phyloP scores from a whole-genome alignment of 306 rosid genomes.

The Quercus variabilis region DNA sequence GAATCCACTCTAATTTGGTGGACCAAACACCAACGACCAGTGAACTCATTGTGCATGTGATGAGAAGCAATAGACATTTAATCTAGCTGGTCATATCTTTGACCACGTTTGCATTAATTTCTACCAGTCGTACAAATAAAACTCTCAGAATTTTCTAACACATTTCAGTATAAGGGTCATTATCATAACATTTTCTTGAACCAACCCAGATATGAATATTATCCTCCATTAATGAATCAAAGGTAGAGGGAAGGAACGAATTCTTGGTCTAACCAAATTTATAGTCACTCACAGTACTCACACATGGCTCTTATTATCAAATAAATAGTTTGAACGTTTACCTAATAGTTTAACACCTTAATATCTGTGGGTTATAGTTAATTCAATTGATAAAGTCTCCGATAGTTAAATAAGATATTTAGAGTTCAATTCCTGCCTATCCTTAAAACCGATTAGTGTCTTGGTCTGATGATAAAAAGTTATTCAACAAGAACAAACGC shows the following conservation, averaged over 20 bases:
- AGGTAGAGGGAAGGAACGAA: neutral
- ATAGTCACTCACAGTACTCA: neutral
- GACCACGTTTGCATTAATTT: neutral
- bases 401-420: too few relatives aligned
- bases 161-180: neutral
- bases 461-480: too few relatives aligned
- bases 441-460: too few relatives aligned
- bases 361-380: too few relatives aligned
- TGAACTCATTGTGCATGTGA: neutral
- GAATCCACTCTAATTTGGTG: neutral
- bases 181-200: neutral
- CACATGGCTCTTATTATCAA: too few relatives aligned
- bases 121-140: neutral
- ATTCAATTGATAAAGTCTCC: too few relatives aligned
- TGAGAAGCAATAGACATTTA: neutral
- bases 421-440: too few relatives aligned
- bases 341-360: too few relatives aligned
- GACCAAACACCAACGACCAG: neutral
- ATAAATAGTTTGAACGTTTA: too few relatives aligned
- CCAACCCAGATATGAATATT: neutral
- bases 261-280: neutral
- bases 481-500: too few relatives aligned
- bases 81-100: neutral
- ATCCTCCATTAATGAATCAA: neutral
- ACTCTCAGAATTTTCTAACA: neutral